phyloP scores from a whole-genome alignment of 768 basidiomycete species.

The Russula sp. region DNA sequence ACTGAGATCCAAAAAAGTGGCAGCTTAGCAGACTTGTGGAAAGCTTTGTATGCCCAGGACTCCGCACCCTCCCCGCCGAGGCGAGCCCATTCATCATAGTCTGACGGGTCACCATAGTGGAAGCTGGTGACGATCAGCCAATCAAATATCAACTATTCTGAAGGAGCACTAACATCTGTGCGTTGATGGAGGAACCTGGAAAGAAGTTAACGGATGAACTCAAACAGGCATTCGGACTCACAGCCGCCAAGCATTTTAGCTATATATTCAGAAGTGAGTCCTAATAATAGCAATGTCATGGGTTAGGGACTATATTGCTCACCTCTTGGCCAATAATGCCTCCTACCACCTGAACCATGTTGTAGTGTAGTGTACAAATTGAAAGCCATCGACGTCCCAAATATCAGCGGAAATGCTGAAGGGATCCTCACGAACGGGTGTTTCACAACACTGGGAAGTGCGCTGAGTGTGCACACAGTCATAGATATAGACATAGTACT shows the following conservation, averaged over 20 bases:
- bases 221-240: slow-evolving; percentile 29
- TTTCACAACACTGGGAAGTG: slow-evolving; percentile 5
- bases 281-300: not conserved
- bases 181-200: slow-evolving; percentile 58
- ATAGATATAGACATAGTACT: not conserved
- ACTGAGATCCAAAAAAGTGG: no score
- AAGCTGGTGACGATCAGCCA: slow-evolving; percentile 23
- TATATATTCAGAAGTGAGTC: slow-evolving; percentile 23
- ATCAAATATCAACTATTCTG: not conserved
- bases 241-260: slow-evolving; percentile 70
- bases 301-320: not conserved
- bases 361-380: slow-evolving; percentile 53
- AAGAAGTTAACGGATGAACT: not conserved
- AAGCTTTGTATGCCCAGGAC: slow-evolving; percentile 52
- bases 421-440: slow-evolving; percentile 18
- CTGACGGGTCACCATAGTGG: slow-evolving; percentile 59
- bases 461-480: not conserved
- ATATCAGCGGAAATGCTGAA: slow-evolving; percentile 28
- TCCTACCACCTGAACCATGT: slow-evolving; percentile 37
- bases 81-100: slow-evolving; percentile 60
- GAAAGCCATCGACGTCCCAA: slow-evolving; percentile 44
- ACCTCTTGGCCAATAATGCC: slow-evolving; percentile 64
- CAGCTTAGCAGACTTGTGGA: slow-evolving; percentile 37
- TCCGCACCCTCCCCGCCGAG: slow-evolving; percentile 41
- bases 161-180: slow-evolving; percentile 34